Conservation (phyloP, 2,329 filamentous ascomycete genomes). For the Botrytis paeoniae region DNA sequence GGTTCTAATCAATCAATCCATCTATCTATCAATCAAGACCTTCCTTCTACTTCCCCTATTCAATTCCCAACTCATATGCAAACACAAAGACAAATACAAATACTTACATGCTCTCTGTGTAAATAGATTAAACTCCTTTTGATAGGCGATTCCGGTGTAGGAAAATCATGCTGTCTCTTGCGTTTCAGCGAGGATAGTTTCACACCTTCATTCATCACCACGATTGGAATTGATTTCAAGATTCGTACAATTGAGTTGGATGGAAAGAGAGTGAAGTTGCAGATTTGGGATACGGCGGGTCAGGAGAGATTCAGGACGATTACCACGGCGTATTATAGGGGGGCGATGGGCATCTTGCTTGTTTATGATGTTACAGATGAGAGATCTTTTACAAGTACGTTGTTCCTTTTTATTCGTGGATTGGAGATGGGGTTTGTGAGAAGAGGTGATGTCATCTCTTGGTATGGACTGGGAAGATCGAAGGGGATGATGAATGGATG, state of each 20-base stretch:
- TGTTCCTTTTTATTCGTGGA: constrained; percentile 1
- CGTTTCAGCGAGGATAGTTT: constrained; percentile 99
- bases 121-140: constrained; percentile 85
- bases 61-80: neutral
- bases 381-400: constrained; percentile 95
- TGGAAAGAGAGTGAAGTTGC: constrained; percentile 96
- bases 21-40: constrained; percentile 1
- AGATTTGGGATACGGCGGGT: constrained; percentile 99
- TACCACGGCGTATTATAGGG: constrained; percentile 97
- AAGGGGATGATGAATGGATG: neutral
- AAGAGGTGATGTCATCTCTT: neutral
- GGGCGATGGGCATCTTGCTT: constrained; percentile 95
- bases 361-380: constrained; percentile 99
- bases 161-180: constrained; percentile 97
- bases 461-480: neutral
- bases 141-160: constrained; percentile 99
- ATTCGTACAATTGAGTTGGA: constrained; percentile 98
- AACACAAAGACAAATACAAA: neutral
- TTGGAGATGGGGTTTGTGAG: neutral
- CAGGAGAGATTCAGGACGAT: constrained; percentile 99
- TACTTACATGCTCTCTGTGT: constrained; percentile 11
- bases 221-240: constrained; percentile 99
- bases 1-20: neutral
- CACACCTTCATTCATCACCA: constrained; percentile 99
- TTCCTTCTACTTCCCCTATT: constrained; percentile 11